Evolutionary conservation across 345 rosid genomes (phyloP).

Genomic region (Rhodomyrtus tomentosa): DNA sequence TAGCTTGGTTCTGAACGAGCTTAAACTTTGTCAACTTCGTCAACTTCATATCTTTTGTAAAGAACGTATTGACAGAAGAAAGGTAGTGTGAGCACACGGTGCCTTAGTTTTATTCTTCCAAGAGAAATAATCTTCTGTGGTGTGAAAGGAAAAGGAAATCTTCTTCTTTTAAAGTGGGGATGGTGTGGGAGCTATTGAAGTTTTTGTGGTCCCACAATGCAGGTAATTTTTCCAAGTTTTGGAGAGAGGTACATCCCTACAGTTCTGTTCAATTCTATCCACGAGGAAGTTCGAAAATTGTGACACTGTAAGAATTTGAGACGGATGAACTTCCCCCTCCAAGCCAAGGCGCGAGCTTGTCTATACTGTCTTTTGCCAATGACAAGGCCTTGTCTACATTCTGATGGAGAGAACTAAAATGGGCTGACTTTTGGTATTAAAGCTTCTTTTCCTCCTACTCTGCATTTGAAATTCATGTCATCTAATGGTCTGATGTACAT

Average conservation of each 20-base stretch:
- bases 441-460: not conserved
- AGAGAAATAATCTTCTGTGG: not conserved
- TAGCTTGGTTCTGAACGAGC: not conserved
- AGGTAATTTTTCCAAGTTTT: conserved; percentile 59
- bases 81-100: not conserved
- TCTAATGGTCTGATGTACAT: not conserved
- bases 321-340: not conserved
- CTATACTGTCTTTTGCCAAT: not conserved
- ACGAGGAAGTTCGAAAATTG: conserved; percentile 62
- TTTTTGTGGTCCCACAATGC: not conserved
- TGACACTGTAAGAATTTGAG: conserved; percentile 5
- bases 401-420: not conserved
- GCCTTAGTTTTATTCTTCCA: not conserved
- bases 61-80: not conserved
- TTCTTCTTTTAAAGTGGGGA: not conserved
- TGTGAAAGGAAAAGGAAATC: not conserved
- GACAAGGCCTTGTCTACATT: not conserved
- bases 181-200: not conserved
- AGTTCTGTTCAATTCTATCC: conserved; percentile 51
- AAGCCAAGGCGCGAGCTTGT: not conserved
- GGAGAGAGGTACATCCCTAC: conserved; percentile 78
- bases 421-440: not conserved
- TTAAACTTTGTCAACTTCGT: not conserved
- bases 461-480: not conserved
- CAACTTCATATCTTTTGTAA: not conserved